Conservation (phyloP, 1,284 basidiomycete species). For the Sanguinoderma infundibulare region DNA sequence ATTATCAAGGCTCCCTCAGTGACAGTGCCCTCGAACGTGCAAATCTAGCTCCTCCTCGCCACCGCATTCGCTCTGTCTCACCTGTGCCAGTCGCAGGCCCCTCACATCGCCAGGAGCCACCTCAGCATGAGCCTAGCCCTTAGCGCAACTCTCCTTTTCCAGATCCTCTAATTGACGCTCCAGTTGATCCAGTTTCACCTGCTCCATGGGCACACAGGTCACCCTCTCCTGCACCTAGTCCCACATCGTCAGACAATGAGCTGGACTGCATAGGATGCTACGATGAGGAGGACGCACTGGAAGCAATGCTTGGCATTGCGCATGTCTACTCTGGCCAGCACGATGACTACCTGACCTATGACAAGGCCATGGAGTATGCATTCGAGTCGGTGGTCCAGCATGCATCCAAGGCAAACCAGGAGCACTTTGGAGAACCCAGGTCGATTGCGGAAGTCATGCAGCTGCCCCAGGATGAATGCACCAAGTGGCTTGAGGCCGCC, state of each 20-base stretch:
- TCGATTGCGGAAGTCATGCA: slow-evolving; percentile 1
- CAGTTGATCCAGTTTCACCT: slow-evolving; percentile 6
- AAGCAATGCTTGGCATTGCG: slow-evolving; percentile 11
- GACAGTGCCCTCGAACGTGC: slow-evolving; percentile 6
- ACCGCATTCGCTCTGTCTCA: slow-evolving; percentile 3
- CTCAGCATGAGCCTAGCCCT: too few species aligned
- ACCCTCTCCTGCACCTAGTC: slow-evolving; percentile 3
- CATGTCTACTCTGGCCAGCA: slow-evolving; percentile 8
- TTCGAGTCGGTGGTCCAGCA: slow-evolving; percentile 3
- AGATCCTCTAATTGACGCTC: slow-evolving; percentile 3
- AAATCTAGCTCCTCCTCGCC: slow-evolving; percentile 7
- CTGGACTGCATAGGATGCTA: slow-evolving; percentile 5
- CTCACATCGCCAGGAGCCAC: too few species aligned
- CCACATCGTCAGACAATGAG: slow-evolving; percentile 9
- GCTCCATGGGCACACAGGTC: not conserved
- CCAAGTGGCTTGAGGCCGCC: slow-evolving; percentile 12
- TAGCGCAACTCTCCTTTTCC: not conserved
- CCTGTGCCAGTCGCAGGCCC: slow-evolving; percentile 5
- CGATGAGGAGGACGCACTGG: not conserved
- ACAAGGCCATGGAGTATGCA: not conserved
- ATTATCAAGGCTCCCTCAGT: slow-evolving; percentile 11
- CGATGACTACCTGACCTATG: not conserved
- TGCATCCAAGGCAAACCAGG: slow-evolving; percentile 7
- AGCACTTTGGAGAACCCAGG: not conserved
- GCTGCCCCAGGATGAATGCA: not conserved